A percentile compares a stretch with the other conserved stretches of the same genome.
These are phyloP conservation scores for Hansenula sp. DNA, from an alignment of 1,139 yeast species.

Conservation along the genomic window DNA sequence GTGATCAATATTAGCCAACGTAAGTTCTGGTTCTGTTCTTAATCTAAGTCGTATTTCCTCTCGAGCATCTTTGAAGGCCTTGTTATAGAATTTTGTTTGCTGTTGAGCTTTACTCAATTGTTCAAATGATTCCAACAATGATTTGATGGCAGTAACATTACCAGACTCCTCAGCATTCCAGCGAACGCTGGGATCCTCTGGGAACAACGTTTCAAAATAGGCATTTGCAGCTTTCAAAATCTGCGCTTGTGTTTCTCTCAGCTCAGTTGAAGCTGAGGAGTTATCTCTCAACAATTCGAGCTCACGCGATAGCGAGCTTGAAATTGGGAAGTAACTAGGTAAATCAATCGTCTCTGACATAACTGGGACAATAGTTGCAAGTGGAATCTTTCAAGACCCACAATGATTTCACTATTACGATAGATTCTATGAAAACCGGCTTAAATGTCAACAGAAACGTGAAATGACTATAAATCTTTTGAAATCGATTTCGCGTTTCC, in stretches of 20 bases:
- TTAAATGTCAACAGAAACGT: too few species aligned
- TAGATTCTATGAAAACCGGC: too few species aligned
- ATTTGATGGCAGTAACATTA: conserved; percentile 8
- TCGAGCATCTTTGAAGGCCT: conserved; percentile 8
- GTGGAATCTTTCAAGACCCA: too few species aligned
- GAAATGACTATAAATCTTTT: too few species aligned
- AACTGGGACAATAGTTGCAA: too few species aligned
- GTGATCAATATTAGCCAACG: conserved; percentile 24
- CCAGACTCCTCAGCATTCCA: conserved; percentile 4
- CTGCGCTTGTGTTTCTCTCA: conserved; percentile 9
- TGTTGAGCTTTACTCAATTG: conserved; percentile 6
- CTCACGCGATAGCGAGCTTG: not conserved
- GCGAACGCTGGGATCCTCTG: not conserved
- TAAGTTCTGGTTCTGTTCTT: conserved; percentile 22
- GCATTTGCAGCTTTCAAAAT: conserved; percentile 13
- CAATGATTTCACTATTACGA: too few species aligned
- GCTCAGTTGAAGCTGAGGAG: conserved; percentile 2
- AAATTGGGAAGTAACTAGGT: conserved; percentile 16
- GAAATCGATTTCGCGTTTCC: too few species aligned
- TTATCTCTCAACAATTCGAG: conserved; percentile 7
- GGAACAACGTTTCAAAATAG: conserved; percentile 10
- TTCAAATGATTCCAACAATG: conserved; percentile 9
- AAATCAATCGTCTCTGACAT: conserved; percentile 3
- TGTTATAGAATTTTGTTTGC: conserved; percentile 4
- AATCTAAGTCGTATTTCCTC: conserved; percentile 1